These are phyloP conservation scores for Blastobotrys indianensis DNA, from an alignment of 1,139 yeast species.

Conservation along the genomic window DNA sequence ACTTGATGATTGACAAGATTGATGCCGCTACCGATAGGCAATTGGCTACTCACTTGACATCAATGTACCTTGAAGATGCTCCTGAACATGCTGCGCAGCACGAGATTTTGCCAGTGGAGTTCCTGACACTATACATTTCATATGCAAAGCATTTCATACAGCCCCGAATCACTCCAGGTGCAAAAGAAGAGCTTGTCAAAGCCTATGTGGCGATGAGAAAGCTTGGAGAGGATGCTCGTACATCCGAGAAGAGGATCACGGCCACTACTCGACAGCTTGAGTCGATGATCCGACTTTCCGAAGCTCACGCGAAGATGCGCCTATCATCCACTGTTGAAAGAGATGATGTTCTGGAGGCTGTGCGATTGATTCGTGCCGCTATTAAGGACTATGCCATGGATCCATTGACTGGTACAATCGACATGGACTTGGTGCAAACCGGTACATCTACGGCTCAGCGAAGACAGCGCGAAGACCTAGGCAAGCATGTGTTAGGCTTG, in stretches of 20 bases:
- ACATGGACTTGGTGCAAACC: conserved; percentile 94
- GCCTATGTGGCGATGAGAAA: conserved; percentile 92
- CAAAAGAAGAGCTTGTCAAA: conserved; percentile 80
- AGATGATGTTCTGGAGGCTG: conserved; percentile 90
- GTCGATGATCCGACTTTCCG: conserved; percentile 88
- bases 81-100: conserved; percentile 64
- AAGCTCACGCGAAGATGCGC: conserved; percentile 97
- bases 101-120: conserved; percentile 78
- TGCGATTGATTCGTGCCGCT: conserved; percentile 84
- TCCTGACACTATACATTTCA: conserved; percentile 80
- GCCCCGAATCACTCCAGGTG: conserved; percentile 73
- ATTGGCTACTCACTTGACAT: conserved; percentile 84
- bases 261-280: conserved; percentile 97
- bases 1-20: conserved; percentile 84
- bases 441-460: conserved; percentile 91
- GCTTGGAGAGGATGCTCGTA: conserved; percentile 83
- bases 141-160: conserved; percentile 79
- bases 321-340: conserved; percentile 63
- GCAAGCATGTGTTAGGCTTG: conserved; percentile 60
- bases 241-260: conserved; percentile 85
- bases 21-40: conserved; percentile 81
- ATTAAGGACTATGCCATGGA: conserved; percentile 97
- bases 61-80: conserved; percentile 82
- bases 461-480: conserved; percentile 66
- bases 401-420: conserved; percentile 93